Base-by-base conservation (phyloP, 129 eudicot genomes). In the Glebionis coronaria region DNA sequence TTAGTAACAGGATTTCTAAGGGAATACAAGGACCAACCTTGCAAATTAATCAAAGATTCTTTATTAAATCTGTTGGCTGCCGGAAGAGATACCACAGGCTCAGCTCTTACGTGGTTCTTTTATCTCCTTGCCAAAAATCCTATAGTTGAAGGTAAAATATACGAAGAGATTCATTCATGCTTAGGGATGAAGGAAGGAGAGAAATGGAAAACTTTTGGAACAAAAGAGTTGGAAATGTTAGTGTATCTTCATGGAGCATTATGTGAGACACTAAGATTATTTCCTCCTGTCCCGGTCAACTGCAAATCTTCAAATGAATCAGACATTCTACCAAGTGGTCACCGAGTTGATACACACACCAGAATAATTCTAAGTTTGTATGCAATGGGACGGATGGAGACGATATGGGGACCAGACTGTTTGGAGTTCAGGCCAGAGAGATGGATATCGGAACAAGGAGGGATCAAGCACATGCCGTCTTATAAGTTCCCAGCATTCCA, bases 351-450 rank as follows among this genome's bases (percentile, higher is more conserved):
- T 13, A 75, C 84, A 35, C 84, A 86, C 16, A 76, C 87, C 18
- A 85, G 80, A n/a, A 80, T 85, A 47, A 72, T 82, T 9, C 74
- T 81, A 67, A 73, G 82, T 14, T 75, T 77, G 0, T 85, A 85
- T 67, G 80, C 90, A 0, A 67, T 85, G 57, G 90, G 90, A 69
- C 77, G 90, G 62, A 85, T 81, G 90, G 77, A 85, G 82, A 75
- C 70, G 5, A 61, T 85, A 13, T 85, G 90, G 90, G 90, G 87
- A 0, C 80, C 81, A 38, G 87, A 85, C 44, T 81, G 84, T 65
- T 4, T 69, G 78, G 87, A 81, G 58, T 85, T 81, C 51, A 81
- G 77, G 64, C 90, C 90, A 61, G 90, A 85, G 74, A 63, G 90
- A 65, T 85, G 90, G 90, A 52, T 81, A 2, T 71, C 83, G 4